Evolutionary conservation across 371 early-diverging fungal species (phyloP).

Genomic region (Syncephalastrum racemosum): DNA sequence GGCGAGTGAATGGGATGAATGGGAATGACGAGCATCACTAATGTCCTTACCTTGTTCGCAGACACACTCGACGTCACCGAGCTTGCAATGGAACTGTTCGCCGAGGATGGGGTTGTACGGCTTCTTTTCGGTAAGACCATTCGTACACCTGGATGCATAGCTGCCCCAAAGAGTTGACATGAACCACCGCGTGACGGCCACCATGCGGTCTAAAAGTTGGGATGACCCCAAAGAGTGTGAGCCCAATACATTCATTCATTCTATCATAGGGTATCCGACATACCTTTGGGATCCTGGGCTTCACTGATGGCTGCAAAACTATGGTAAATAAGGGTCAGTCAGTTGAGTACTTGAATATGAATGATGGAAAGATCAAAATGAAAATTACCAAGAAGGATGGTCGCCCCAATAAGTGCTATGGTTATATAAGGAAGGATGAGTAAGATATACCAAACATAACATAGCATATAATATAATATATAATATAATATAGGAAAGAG

Average conservation of each 20-base stretch:
- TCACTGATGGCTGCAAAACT: conserved; percentile 45
- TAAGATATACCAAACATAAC: neutral
- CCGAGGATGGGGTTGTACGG: conserved; percentile 88
- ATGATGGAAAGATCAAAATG: neutral
- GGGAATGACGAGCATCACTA: neutral
- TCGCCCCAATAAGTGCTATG: conserved; percentile 38
- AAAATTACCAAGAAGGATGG: conserved; percentile 36
- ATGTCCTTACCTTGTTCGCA: conserved; percentile 59
- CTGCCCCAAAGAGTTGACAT: conserved; percentile 75
- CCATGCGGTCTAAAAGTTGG: conserved; percentile 53
- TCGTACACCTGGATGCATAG: conserved; percentile 44
- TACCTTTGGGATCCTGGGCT: conserved; percentile 55
- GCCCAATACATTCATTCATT: neutral
- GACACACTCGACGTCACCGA: conserved; percentile 39
- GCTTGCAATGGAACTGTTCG: conserved; percentile 74
- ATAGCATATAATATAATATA: too few relatives aligned
- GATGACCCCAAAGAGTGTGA: neutral
- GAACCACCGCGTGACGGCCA: conserved; percentile 72
- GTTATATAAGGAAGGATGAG: neutral
- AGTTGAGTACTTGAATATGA: neutral
- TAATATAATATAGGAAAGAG: too few relatives aligned
- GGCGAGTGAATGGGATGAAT: neutral
- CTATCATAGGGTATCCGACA: neutral
- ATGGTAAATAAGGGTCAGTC: neutral
- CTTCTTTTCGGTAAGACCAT: conserved; percentile 63